Conservation (phyloP, 2,329 filamentous ascomycete genomes). For the Cladosporium cucumerinum region DNA sequence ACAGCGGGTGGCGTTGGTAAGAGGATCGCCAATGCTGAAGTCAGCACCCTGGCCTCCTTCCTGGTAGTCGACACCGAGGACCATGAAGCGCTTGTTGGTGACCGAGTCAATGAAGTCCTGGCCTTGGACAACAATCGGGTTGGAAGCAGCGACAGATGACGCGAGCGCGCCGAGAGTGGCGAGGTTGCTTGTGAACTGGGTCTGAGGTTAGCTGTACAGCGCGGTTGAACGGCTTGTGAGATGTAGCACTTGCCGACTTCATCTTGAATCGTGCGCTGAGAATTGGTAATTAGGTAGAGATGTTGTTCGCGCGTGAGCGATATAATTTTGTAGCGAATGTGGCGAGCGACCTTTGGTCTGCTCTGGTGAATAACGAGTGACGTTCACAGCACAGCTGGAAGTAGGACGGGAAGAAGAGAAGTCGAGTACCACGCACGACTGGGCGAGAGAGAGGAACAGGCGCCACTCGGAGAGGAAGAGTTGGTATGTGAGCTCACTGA, state of each 20-base stretch:
- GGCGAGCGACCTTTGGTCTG: not conserved
- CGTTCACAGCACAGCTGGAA: conserved; percentile 11
- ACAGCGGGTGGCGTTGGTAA: conserved; percentile 57
- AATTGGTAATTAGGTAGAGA: not conserved
- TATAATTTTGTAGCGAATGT: not conserved
- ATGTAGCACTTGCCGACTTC: conserved; percentile 4
- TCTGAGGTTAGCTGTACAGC: not conserved
- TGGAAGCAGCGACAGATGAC: conserved; percentile 47
- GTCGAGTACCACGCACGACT: not conserved
- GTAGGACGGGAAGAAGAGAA: not conserved
- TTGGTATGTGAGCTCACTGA: not conserved
- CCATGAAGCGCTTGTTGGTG: conserved; percentile 58
- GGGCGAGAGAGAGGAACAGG: not conserved
- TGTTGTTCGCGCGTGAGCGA: not conserved
- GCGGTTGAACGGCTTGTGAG: not conserved
- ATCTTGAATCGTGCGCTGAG: not conserved
- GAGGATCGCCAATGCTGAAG: conserved; percentile 51
- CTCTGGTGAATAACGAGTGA: not conserved
- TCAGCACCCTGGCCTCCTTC: conserved; percentile 60
- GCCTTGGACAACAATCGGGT: conserved; percentile 55
- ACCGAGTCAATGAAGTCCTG: conserved; percentile 60
- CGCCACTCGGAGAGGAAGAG: not conserved
- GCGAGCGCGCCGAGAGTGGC: conserved; percentile 19
- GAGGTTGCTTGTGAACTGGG: conserved; percentile 9
- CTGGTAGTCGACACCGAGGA: conserved; percentile 64